A percentile compares a stretch with the other conserved stretches of the same genome.
phyloP scores from a whole-genome alignment of 1,284 basidiomycete genomes.

The Anthracocystis walkeri region DNA sequence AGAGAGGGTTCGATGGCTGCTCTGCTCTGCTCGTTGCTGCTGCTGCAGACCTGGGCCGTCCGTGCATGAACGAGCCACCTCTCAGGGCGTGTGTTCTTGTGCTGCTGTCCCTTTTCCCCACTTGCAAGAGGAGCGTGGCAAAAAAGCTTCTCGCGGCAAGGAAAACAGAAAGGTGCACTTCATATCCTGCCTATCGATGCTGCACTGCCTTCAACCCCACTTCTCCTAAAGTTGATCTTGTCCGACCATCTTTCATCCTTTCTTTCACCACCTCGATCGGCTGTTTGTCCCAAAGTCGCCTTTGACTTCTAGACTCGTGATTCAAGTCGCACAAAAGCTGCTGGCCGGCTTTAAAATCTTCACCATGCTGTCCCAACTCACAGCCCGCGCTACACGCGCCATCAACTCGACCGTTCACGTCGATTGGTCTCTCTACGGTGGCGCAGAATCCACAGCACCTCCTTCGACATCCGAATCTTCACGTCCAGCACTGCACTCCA shows the following conservation, averaged over 20 bases:
- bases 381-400: slow-evolving; percentile 17
- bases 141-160: background rate
- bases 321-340: background rate
- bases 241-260: background rate
- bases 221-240: background rate
- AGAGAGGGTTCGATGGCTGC: no score
- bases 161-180: no score
- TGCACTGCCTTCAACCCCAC: no score
- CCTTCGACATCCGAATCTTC: slow-evolving; percentile 11
- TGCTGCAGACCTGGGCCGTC: slow-evolving; percentile 18
- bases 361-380: slow-evolving; percentile 25
- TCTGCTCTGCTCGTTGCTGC: background rate
- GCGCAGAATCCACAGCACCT: slow-evolving; percentile 53
- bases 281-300: background rate
- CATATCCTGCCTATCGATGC: no score
- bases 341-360: background rate
- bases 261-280: background rate
- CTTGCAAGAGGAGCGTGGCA: background rate
- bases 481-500: background rate
- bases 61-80: slow-evolving; percentile 12
- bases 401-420: slow-evolving; percentile 58
- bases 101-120: no score
- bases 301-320: no score
- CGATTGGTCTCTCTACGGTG: slow-evolving; percentile 69
- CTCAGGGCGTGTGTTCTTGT: no score